Evolutionary conservation across 805 yeast genomes (phyloP).

Genomic region (Cyberlindnera nakhonratchasimensis): DNA sequence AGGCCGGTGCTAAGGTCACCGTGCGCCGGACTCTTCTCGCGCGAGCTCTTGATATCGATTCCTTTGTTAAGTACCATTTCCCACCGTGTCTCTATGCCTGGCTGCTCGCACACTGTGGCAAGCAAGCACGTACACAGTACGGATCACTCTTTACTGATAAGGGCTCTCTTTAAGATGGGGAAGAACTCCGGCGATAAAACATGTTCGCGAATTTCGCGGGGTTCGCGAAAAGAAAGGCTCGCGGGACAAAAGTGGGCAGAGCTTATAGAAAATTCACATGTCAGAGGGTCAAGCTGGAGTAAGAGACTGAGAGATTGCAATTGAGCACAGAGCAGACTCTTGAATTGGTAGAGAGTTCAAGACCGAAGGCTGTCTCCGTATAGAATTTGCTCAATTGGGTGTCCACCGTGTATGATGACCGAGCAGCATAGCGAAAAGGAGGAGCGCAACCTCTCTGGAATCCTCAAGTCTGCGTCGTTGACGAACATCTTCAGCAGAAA

Average conservation of each 20-base stretch:
- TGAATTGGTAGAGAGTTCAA: background rate
- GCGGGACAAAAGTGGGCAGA: background rate
- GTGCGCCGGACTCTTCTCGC: background rate
- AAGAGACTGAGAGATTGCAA: too few relatives aligned
- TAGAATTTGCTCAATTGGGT: background rate
- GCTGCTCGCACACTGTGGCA: background rate
- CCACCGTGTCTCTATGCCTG: background rate
- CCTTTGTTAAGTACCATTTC: conserved; percentile 2
- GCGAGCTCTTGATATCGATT: conserved; percentile 4
- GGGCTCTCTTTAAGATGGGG: background rate
- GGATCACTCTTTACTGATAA: too few relatives aligned
- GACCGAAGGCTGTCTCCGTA: too few relatives aligned
- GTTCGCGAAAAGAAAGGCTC: background rate
- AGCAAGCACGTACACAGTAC: too few relatives aligned
- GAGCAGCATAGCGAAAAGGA: conserved; percentile 8
- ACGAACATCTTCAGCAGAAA: conserved; percentile 21
- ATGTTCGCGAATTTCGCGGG: background rate
- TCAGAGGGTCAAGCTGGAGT: too few relatives aligned
- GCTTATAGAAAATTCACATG: conserved; percentile 2
- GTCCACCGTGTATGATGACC: background rate
- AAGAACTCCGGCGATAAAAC: background rate
- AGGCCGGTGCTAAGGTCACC: conserved; percentile 3
- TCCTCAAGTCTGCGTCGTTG: conserved; percentile 21
- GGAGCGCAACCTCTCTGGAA: conserved; percentile 14
- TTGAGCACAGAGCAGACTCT: background rate